Conservation (phyloP, 768 basidiomycete genomes). For the Candolleomyces aberdarensis region DNA sequence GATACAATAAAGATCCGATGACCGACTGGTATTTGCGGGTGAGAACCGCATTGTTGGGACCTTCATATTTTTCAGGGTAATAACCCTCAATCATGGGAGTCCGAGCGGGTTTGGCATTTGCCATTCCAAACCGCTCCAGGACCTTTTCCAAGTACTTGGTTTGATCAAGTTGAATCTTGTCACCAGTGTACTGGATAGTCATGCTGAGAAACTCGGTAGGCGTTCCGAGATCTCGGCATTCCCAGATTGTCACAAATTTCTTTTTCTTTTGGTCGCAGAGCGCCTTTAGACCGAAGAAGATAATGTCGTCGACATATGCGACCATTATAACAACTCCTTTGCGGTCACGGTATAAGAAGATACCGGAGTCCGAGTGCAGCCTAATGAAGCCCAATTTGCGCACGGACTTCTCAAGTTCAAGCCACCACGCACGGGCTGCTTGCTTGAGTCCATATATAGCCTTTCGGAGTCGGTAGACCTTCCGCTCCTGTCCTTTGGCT, state of each 20-base stretch:
- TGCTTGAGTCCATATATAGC: slow-evolving; percentile 17
- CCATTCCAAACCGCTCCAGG: not conserved
- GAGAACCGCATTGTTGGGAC: not conserved
- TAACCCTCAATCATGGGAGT: slow-evolving; percentile 4
- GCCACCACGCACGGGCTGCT: slow-evolving; percentile 13
- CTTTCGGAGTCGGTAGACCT: slow-evolving; percentile 10
- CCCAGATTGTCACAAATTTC: slow-evolving; percentile 18
- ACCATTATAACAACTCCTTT: slow-evolving; percentile 2
- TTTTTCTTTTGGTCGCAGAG: slow-evolving; percentile 2
- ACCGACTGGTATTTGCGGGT: not conserved
- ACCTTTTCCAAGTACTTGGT: slow-evolving; percentile 8
- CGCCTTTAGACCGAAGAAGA: not conserved
- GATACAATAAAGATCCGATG: slow-evolving; percentile 14
- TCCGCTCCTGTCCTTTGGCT: slow-evolving; percentile 21
- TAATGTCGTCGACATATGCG: slow-evolving; percentile 11
- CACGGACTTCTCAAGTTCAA: slow-evolving; percentile 7
- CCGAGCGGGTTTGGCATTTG: not conserved
- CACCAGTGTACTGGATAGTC: slow-evolving; percentile 3
- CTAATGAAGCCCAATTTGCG: slow-evolving; percentile 3
- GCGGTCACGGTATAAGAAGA: not conserved
- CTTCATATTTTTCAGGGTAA: not conserved
- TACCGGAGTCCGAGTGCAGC: not conserved
- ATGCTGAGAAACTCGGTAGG: slow-evolving; percentile 18
- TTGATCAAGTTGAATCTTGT: slow-evolving; percentile 15
- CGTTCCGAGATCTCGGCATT: slow-evolving; percentile 19